Evolutionary conservation across 2,329 filamentous ascomycete genomes (phyloP), one percentile per base, ranked within the genome.

Genomic region (Thermothelomyces thermophilus): DNA sequence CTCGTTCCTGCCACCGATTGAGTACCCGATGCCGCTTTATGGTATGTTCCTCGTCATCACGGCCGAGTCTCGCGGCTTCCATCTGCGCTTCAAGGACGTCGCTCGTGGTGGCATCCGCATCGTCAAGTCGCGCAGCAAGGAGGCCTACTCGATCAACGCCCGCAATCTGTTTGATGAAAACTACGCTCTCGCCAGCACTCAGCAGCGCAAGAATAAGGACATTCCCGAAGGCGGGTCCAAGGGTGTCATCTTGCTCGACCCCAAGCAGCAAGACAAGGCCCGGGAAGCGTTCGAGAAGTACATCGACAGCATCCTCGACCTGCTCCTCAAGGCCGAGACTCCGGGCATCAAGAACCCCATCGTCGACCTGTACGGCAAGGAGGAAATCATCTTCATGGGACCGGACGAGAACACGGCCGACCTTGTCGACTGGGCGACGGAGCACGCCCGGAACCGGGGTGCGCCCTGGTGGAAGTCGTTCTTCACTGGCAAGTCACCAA

Each of bases 381-480:
- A 95, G 65, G 93, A 98, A 70, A 98, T 98, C 55, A 75, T 98
- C 19, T 98, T 98, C 76, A 87, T 98, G 89, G 93, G 93, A 30
- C 93, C 93, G 0, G 93, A 98, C 60, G 93, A 98, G 82, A 98
- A 98, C 73, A 98, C 93, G 1, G 93, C 93, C 19, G 89, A 95
- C 63, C 78, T 98, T 30, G 93, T 98, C 45, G 84, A 98, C 70
- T 98, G 93, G 93, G 93, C 93, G n/a, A 98, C 93, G 1, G 85
- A 93, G 68, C 93, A 98, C 68, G 93, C 93, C 53, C 82, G 89
- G 46, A 73, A 74, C 54, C 84, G 93, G 60, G 90, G 90, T 40
- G 93, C 93, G 4, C 89, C 90, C 24, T 98, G 91, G 89, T 98
- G 93, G 93, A 98, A 98, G 77, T 98, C 93, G 0, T 98, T 98